phyloP scores from a whole-genome alignment of 2,329 filamentous ascomycete species.

The Xylariaceae sp. region DNA sequence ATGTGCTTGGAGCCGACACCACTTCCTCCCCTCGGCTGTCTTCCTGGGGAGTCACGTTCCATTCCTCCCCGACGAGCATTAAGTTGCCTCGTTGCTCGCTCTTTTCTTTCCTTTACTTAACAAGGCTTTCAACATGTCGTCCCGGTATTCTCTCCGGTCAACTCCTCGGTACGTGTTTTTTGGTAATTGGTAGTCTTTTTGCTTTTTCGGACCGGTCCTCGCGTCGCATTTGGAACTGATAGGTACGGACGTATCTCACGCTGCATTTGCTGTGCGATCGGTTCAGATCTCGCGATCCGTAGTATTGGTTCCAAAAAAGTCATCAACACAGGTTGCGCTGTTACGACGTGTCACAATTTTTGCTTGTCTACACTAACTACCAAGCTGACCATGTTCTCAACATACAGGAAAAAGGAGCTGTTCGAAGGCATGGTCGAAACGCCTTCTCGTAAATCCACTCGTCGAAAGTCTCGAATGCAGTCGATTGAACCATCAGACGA shows the following conservation, averaged over 20 bases:
- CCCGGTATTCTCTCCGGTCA: constrained; percentile 23
- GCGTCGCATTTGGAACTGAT: background rate
- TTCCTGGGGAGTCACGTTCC: background rate
- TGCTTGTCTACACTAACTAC: background rate
- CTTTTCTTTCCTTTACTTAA: constrained; percentile 16
- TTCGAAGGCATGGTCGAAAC: constrained; percentile 60
- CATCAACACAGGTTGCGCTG: background rate
- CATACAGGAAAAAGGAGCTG: constrained; percentile 54
- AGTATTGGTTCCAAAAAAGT: background rate
- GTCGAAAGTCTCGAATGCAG: constrained; percentile 49
- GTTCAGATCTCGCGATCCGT: background rate
- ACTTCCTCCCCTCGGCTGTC: constrained; percentile 7
- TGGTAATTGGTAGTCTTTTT: constrained; percentile 5
- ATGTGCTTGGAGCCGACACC: constrained; percentile 12
- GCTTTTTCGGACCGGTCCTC: background rate
- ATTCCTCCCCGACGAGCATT: constrained; percentile 25
- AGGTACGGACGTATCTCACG: background rate
- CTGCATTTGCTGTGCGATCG: background rate
- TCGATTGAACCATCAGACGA: constrained; percentile 44
- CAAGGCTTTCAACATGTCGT: constrained; percentile 20
- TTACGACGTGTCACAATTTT: background rate
- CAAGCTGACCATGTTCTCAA: constrained; percentile 6
- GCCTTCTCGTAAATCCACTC: constrained; percentile 44
- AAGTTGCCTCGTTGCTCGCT: constrained; percentile 27
- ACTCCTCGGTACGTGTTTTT: constrained; percentile 21